phyloP scores from a whole-genome alignment of 1,139 yeast species.

The Suhomyces coccinellae region DNA sequence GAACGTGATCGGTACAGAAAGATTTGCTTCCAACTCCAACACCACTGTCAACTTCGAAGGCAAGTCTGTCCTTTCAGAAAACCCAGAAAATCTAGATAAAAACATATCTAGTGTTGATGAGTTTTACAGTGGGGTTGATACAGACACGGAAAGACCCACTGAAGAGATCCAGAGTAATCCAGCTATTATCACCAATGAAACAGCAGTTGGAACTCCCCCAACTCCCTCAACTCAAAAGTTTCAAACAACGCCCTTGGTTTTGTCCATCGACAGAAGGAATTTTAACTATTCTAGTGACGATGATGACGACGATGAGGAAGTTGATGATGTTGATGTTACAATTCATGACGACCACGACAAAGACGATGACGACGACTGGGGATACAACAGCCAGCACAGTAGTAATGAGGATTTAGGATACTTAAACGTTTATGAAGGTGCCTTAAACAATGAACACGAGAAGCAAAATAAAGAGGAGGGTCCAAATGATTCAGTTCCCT shows the following conservation, averaged over 20 bases:
- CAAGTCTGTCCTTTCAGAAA: not conserved
- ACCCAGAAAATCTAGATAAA: not conserved
- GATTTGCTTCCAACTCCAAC: slow-evolving; percentile 4
- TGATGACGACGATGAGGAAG: slow-evolving; percentile 21
- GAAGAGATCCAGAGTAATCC: not conserved
- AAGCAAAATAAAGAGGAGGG: too few species aligned
- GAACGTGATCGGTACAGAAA: slow-evolving; percentile 19
- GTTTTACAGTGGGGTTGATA: slow-evolving; percentile 3
- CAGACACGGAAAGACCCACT: not conserved
- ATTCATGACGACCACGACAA: slow-evolving; percentile 9
- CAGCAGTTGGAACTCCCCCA: not conserved
- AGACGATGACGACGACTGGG: slow-evolving; percentile 31
- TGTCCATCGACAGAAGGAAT: slow-evolving; percentile 26
- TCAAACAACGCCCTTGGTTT: slow-evolving; percentile 23
- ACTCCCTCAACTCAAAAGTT: not conserved
- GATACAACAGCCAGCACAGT: slow-evolving; percentile 27
- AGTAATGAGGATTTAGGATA: slow-evolving; percentile 18
- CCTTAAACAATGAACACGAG: not conserved
- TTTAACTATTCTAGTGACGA: slow-evolving; percentile 17
- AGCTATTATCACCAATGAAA: not conserved
- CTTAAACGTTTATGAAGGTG: not conserved
- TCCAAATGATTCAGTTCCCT: not conserved
- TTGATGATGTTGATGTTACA: slow-evolving; percentile 21
- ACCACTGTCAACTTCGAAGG: not conserved
- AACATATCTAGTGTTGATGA: slow-evolving; percentile 4